Base-by-base conservation (phyloP, 108 stramenopile species). In the Nitzschia sp. region DNA sequence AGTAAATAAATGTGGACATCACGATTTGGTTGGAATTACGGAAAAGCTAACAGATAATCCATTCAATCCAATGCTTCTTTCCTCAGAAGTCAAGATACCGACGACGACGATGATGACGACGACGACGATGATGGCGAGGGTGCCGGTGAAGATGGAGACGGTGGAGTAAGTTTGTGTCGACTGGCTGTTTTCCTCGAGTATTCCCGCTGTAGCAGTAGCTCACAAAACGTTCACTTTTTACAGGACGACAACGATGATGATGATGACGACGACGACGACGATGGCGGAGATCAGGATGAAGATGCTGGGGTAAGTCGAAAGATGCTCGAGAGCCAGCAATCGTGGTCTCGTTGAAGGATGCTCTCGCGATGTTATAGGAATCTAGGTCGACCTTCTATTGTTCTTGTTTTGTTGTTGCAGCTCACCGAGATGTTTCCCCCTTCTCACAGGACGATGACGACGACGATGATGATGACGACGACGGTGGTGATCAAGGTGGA, bases 61-160 rank as follows among this genome's bases (percentile, higher is more conserved):
- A 44, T 15, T 44, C 15, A 13, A 9, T 15, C 41, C 41, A n/a
- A n/a, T n/a, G n/a, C n/a, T n/a, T n/a, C n/a, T n/a, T n/a, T n/a
- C n/a, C 13, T 41, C 6, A 13, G 38, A 41, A 41, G 38, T 11
- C 27, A 33, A 31, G 63, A 30, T 11, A 36, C 17, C 52, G 66
- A 69, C 23, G 57, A 69, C 15, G 57, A 45, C 3, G 68, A 56
- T 44, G 54, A 68, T 19, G 35, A 69, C 33, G 68, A 58, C 15
- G 57, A 69, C 25, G 68, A 69, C 29, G 57, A 54, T 13, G 53
- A 65, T 50, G 56, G 21, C 16, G 56, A 58, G 5, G 56, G 27
- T 34, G 56, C 15, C 56, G 56, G 28, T 28, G 4, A 34, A 23
- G 48, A 21, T 50, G 19, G 48, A 6, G 38, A 13, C 38, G 38